Evolutionary conservation across 202 grass and related monocot species (phyloP).

Genomic region (Musa balbisiana): DNA sequence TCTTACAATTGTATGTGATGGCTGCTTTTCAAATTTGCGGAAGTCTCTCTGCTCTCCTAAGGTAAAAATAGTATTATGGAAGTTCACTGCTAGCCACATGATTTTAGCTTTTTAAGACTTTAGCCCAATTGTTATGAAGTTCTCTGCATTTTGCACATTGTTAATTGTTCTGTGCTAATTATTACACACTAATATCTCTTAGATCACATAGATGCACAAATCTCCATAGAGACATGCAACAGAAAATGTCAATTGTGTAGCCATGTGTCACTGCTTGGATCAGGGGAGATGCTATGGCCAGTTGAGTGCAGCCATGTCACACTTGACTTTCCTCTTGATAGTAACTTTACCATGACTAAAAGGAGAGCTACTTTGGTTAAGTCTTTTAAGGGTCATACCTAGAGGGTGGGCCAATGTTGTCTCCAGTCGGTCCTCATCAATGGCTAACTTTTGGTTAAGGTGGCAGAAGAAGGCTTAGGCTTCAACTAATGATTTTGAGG

Average conservation of each 20-base stretch:
- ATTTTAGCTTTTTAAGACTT: neutral
- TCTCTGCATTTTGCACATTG: neutral
- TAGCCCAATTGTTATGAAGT: neutral
- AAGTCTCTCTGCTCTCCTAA: slow-evolving; percentile 79
- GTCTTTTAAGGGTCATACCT: no score
- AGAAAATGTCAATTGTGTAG: neutral
- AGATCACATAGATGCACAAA: neutral
- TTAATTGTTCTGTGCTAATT: neutral
- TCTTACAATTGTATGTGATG: slow-evolving; percentile 91
- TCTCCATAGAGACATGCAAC: neutral
- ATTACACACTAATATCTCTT: neutral
- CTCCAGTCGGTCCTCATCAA: no score
- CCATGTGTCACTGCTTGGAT: neutral
- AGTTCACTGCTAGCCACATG: neutral
- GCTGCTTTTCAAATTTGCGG: slow-evolving; percentile 90
- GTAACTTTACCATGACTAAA: neutral
- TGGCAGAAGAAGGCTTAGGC: no score
- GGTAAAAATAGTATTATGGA: slow-evolving; percentile 29
- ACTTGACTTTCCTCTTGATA: neutral
- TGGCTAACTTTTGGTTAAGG: no score
- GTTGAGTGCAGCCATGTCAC: neutral
- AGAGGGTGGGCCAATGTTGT: no score
- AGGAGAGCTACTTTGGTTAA: no score
- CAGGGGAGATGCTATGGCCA: neutral
- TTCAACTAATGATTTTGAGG: no score